Percentiles rank a stretch among this genome's conserved stretches.
phyloP scores from a whole-genome alignment of 2,329 filamentous ascomycete genomes.

The Trichoderma breve region DNA sequence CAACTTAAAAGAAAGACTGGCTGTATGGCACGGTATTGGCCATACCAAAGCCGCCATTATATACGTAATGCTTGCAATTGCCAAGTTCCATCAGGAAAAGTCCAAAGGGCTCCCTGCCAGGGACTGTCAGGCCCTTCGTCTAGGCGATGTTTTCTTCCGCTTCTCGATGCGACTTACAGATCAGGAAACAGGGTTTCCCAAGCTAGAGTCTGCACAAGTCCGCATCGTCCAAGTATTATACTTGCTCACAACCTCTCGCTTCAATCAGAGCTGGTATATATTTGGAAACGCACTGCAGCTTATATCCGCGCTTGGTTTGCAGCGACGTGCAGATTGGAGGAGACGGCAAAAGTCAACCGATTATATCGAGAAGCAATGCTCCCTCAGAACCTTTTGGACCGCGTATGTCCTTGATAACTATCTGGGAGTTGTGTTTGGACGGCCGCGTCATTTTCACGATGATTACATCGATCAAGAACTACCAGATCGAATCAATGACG shows the following conservation, averaged over 20 bases:
- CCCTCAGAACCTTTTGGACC: constrained; percentile 60
- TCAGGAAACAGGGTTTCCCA: constrained; percentile 52
- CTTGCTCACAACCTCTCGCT: constrained; percentile 55
- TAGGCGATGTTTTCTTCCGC: constrained; percentile 43
- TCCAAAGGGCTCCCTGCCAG: constrained; percentile 28
- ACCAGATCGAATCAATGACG: constrained; percentile 55
- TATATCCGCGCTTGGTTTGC: constrained; percentile 43
- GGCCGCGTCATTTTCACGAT: constrained; percentile 60
- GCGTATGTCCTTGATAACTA: constrained; percentile 63
- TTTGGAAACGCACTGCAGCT: constrained; percentile 58
- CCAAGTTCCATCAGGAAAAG: constrained; percentile 45
- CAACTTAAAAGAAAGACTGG: constrained; percentile 36
- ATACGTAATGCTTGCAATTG: constrained; percentile 47
- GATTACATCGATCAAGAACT: constrained; percentile 62
- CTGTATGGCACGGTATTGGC: constrained; percentile 41
- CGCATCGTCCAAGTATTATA: constrained; percentile 58
- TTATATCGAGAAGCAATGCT: constrained; percentile 50
- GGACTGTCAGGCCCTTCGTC: constrained; percentile 29
- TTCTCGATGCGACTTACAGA: constrained; percentile 42
- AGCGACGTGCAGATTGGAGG: constrained; percentile 26
- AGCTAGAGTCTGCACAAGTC: constrained; percentile 56
- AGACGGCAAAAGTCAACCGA: constrained; percentile 31
- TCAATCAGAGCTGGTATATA: constrained; percentile 60
- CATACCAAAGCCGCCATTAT: constrained; percentile 47
- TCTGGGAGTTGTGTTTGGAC: constrained; percentile 60